Evolutionary conservation across 441 rosid species (phyloP), one percentile per base, ranked within the genome.

Genomic region (Populus hybrid): DNA sequence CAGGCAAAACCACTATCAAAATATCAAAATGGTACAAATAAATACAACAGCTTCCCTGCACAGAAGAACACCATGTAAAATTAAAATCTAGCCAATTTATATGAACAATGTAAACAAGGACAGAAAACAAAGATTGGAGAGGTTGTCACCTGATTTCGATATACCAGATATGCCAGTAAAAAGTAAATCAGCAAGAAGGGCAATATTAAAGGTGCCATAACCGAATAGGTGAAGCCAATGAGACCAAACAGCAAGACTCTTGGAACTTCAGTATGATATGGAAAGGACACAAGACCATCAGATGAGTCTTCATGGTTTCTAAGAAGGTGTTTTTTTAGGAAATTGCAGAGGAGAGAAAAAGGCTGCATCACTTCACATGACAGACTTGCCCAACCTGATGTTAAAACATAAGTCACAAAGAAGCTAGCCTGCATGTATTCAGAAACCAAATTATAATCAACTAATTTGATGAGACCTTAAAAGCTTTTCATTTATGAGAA

Each of bases 341-440:
- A 42, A 75, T 91, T 91, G 85, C 84, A 85, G 50, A 91, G 67
- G 79, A 96, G 91, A 77, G 88, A 65, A 74, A 87, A 82, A 75
- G 91, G 89, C 83, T 96, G 99, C 84, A 96, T 83, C 70, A 94
- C 71, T 89, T 96, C 99, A 79, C 84, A 77, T 3, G 98, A 83
- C 86, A 96, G 85, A 85, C 98, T 85, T 68, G 98, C 94, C 99
- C 95, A 94, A 32, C 99, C 99, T 35, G 99, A 96, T 40, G 99
- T 87, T 70, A 94, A 85, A 79, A 94, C 91, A 72, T 96, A 96
- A 35, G 99, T 94, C 88, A 88, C 91, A 90, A 96, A 96, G 88
- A 96, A 96, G 81, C 87, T 86, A 85, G 94, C 95, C 99, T 95
- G 94, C 85, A 86, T 68, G 80, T 73, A 74, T 66, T 67, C 63